These are phyloP conservation scores for Populus euphratica DNA, from an alignment of 345 rosid genomes.

Conservation along the genomic window DNA sequence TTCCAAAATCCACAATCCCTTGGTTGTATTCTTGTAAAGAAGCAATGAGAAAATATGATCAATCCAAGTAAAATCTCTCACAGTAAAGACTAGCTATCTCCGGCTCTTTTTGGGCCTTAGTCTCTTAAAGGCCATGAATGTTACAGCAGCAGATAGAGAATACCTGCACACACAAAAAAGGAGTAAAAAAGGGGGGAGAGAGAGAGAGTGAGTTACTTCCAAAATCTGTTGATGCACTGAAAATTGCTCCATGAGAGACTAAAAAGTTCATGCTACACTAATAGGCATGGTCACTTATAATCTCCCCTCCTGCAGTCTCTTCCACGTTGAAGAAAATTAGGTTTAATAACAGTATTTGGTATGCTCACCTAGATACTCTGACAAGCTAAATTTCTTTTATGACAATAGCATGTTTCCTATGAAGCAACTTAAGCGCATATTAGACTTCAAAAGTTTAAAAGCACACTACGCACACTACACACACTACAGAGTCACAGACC, in stretches of 20 bases:
- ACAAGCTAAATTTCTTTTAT: background rate
- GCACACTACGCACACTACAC: background rate
- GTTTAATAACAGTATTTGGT: background rate
- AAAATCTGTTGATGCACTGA: background rate
- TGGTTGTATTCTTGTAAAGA: background rate
- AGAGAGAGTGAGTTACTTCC: background rate
- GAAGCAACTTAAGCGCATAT: background rate
- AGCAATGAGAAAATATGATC: background rate
- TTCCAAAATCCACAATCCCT: background rate
- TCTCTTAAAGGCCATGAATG: slow-evolving; percentile 88
- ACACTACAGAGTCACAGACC: no score
- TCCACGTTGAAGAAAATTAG: background rate
- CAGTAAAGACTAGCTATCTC: slow-evolving; percentile 34
- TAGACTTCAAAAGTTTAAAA: background rate
- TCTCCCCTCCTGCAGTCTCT: background rate
- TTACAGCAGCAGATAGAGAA: slow-evolving; percentile 86
- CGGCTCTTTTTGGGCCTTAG: slow-evolving; percentile 43
- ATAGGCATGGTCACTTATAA: background rate
- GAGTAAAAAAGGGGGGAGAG: no score
- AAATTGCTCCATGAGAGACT: background rate
- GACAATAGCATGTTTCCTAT: background rate
- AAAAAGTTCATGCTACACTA: background rate
- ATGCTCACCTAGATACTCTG: background rate
- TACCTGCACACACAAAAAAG: slow-evolving; percentile 48
- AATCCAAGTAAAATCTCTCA: background rate